phyloP scores from a whole-genome alignment of 2,329 filamentous ascomycete genomes.

The Aspergillus flavus region DNA sequence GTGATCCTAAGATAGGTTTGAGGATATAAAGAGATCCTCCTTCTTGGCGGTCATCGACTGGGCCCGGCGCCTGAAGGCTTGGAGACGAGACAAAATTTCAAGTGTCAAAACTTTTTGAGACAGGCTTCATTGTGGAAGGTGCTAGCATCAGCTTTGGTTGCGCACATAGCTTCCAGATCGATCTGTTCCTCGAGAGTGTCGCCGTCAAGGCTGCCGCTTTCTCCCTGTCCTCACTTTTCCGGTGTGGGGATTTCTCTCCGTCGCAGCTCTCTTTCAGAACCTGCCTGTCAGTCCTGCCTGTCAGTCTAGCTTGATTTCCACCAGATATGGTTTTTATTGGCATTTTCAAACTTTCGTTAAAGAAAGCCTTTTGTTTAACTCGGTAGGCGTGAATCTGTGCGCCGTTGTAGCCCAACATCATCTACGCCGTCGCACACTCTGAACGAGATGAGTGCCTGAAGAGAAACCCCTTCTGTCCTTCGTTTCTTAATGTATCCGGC shows the following conservation, averaged over 20 bases:
- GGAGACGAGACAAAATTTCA: conserved; percentile 31
- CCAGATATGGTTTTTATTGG: conserved; percentile 87
- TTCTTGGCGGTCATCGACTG: conserved; percentile 2
- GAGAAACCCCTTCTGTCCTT: conserved; percentile 63
- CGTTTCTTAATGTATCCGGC: conserved; percentile 85
- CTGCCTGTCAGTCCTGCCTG: conserved; percentile 85
- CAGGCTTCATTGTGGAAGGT: neutral
- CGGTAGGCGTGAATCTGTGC: conserved; percentile 93
- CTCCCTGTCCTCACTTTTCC: conserved; percentile 41
- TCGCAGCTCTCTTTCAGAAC: conserved; percentile 75
- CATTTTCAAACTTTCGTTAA: conserved; percentile 83
- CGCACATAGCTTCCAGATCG: conserved; percentile 56
- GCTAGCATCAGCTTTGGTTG: conserved; percentile 45
- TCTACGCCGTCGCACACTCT: conserved; percentile 71
- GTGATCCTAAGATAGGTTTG: conserved; percentile 82
- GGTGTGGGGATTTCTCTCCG: conserved; percentile 66
- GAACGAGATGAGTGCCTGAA: conserved; percentile 76
- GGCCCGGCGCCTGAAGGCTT: conserved; percentile 24
- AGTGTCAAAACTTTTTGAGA: conserved; percentile 10
- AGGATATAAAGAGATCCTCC: conserved; percentile 61
- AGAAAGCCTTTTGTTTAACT: conserved; percentile 80
- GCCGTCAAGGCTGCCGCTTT: conserved; percentile 39
- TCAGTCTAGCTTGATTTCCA: conserved; percentile 96
- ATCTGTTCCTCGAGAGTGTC: conserved; percentile 53
- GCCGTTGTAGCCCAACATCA: conserved; percentile 83